Percentiles rank a stretch among this genome's conserved stretches.
Conservation (phyloP, 2,329 filamentous ascomycete genomes). For the Cladophialophora carrionii region DNA sequence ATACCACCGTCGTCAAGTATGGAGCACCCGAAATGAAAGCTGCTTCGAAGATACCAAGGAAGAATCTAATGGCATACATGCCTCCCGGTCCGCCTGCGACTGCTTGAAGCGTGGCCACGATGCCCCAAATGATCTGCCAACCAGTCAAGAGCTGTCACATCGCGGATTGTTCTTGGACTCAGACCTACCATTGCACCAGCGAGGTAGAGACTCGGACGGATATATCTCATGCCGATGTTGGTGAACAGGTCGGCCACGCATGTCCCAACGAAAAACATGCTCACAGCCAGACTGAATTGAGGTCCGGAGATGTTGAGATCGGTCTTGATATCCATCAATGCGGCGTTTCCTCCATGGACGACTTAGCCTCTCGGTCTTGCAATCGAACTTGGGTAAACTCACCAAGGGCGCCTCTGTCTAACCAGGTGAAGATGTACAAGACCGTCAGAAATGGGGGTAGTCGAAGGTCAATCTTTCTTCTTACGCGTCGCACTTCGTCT, state of each 20-base stretch:
- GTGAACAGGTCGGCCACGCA: slow-evolving; percentile 25
- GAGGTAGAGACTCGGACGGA: slow-evolving; percentile 24
- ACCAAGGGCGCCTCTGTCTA: slow-evolving; percentile 26
- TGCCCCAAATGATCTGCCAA: slow-evolving; percentile 17
- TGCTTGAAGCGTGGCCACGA: slow-evolving; percentile 24
- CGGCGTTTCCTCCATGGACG: slow-evolving; percentile 16
- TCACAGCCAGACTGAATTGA: slow-evolving; percentile 23
- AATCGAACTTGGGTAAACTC: neutral
- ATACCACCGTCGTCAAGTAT: slow-evolving; percentile 25
- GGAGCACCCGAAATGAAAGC: slow-evolving; percentile 24
- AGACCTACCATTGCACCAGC: slow-evolving; percentile 22
- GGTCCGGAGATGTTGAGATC: slow-evolving; percentile 21
- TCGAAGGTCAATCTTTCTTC: slow-evolving; percentile 22
- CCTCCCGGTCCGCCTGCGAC: slow-evolving; percentile 19
- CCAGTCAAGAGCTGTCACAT: neutral
- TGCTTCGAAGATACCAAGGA: slow-evolving; percentile 25
- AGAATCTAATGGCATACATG: slow-evolving; percentile 24
- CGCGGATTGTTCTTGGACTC: too few species aligned
- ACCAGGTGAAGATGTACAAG: slow-evolving; percentile 29
- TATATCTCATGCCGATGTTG: slow-evolving; percentile 29
- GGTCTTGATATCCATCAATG: slow-evolving; percentile 23
- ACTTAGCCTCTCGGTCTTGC: neutral
- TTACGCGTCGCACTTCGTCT: slow-evolving; percentile 18
- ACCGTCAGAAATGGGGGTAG: slow-evolving; percentile 23
- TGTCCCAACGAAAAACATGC: slow-evolving; percentile 29